Evolutionary conservation across 805 yeast species (phyloP), one percentile per base, ranked within the genome.

Genomic region (Ogataea parapolymorpha): DNA sequence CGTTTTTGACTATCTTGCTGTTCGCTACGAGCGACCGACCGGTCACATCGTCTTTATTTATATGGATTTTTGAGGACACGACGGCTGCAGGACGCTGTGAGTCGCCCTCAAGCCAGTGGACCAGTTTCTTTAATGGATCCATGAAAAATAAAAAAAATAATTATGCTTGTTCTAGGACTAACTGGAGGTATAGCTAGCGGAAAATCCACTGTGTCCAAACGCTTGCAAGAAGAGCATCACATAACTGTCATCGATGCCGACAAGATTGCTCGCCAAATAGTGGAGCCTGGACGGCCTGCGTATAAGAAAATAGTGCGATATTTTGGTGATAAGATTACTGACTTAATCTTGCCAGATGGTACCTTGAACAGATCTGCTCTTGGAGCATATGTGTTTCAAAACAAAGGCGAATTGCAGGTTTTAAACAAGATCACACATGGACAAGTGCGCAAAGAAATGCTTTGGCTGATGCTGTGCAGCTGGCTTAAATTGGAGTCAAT

Each of bases 171-270:
- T 24, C 75, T 93, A 5, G 99, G 99, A 1, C 74, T 93, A n/a
- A 93, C 99, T 0, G 99, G 99, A 2, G 96, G 97, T 2, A 93
- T 93, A 36, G 96, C 96, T 5, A 75, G 93, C n/a, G 99, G 99
- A 3, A 93, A 93, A 56, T 83, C 95, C 14, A 91, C 98, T 0
- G 97, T 86, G 0, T 86, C 96, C 0, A 56, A 65, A 13, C 61
- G 75, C 26, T 64, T 93, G 9, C 46, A 61, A 4, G 74, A 76
- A 8, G 63, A 76, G 9, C 72, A 80, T 54, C 56, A 68, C 2
- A 44, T 85, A 5, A 72, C 83, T 0, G 63, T 93, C 1, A 72
- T 93, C 1, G 99, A 93, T 66, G 98, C 99, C 1, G 99, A 93
- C 61, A 61, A 76, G 36, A 82, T 95, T 32, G 98, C 99, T 0